Conservation (phyloP, 2,329 filamentous ascomycete genomes). For the Trichoderma lentiforme region DNA sequence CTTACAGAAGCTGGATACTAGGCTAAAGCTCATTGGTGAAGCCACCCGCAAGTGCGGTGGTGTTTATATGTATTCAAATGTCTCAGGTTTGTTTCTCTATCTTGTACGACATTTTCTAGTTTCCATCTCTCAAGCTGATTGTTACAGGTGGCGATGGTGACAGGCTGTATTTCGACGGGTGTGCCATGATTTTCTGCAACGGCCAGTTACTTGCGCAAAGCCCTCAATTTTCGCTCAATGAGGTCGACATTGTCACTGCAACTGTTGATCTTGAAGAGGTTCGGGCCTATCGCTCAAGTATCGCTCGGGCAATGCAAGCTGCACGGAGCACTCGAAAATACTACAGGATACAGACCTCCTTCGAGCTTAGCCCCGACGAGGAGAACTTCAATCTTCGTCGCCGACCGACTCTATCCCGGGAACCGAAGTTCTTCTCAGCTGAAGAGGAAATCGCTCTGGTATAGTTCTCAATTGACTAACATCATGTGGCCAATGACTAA, state of each 20-base stretch:
- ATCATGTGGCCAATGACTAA: neutral
- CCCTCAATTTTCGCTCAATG: neutral
- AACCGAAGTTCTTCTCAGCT: neutral
- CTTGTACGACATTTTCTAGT: neutral
- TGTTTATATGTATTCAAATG: neutral
- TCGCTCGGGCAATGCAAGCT: neutral
- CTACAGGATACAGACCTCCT: neutral
- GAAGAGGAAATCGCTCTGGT: neutral
- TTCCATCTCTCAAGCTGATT: neutral
- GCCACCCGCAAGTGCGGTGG: neutral
- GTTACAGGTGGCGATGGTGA: neutral
- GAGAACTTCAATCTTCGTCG: neutral
- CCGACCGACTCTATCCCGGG: neutral
- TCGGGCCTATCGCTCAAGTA: neutral
- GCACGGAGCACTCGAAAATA: neutral
- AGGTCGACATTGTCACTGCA: neutral
- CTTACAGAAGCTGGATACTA: neutral
- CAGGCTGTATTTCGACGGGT: neutral
- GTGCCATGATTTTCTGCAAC: neutral
- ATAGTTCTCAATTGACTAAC: neutral
- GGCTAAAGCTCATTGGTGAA: neutral
- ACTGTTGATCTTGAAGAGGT: neutral
- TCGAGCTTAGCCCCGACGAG: neutral
- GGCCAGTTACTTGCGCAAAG: neutral
- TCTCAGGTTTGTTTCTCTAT: neutral